phyloP scores from a whole-genome alignment of 345 rosid genomes.

The Bretschneidera sinensis region DNA sequence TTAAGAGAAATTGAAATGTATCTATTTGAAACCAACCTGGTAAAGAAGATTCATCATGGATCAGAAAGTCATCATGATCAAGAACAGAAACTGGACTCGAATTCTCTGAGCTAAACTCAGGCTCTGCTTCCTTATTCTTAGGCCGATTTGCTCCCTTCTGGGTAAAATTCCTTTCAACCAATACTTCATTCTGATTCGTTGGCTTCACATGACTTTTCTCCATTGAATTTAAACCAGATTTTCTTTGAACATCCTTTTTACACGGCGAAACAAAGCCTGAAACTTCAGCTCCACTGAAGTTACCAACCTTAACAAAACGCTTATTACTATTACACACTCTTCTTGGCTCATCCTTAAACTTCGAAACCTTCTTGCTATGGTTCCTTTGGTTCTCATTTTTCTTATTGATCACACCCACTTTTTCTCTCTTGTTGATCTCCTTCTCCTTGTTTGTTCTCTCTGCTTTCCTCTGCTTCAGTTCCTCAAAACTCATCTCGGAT shows the following conservation, averaged over 20 bases:
- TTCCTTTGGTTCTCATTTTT: constrained; percentile 32
- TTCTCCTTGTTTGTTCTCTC: constrained; percentile 14
- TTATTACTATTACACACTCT: constrained; percentile 20
- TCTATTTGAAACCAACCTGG: constrained; percentile 31
- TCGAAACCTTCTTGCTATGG: constrained; percentile 25
- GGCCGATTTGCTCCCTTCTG: constrained; percentile 16
- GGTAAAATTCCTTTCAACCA: constrained; percentile 16
- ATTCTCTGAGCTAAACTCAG: constrained; percentile 24
- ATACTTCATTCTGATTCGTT: constrained; percentile 28
- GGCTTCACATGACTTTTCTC: constrained; percentile 20
- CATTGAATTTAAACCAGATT: constrained; percentile 10
- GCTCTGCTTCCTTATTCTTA: constrained; percentile 13
- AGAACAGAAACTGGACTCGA: constrained; percentile 64
- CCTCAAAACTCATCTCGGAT: constrained; percentile 25
- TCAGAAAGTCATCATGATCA: constrained; percentile 33
- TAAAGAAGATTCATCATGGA: constrained; percentile 19
- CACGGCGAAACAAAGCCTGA: not conserved
- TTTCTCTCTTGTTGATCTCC: constrained; percentile 12
- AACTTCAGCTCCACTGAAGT: constrained; percentile 11
- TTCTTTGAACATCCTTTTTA: constrained; percentile 9
- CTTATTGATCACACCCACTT: constrained; percentile 22
- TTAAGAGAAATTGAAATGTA: not conserved
- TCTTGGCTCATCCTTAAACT: constrained; percentile 51
- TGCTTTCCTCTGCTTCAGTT: constrained; percentile 10
- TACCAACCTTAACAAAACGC: no score